Base-by-base conservation (phyloP, 495 filamentous ascomycete species). In the Mytilinidion resinicola region DNA sequence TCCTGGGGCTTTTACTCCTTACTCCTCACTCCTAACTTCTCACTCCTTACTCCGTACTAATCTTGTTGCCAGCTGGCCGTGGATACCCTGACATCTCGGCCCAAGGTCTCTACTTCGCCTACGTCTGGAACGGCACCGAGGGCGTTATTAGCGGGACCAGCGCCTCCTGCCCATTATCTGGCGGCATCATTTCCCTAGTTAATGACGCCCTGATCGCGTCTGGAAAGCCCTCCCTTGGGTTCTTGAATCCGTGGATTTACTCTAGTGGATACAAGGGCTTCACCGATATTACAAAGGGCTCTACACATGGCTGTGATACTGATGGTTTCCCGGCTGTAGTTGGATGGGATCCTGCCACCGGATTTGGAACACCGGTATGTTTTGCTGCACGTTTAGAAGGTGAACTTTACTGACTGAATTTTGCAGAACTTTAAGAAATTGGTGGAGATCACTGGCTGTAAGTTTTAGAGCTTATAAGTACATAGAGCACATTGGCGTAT, bases 241-340 rank as follows among this genome's bases (percentile, higher is more conserved):
- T 70, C 61, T 60, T 75, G 54, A 75, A 75, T 52, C 72, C 72
- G 0, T 73, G 67, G 70, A 39, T 75, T 0, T 75, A 75, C 57
- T 52, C 47, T 12, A 63, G 51, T 35, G 71, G 56, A 4, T 67
- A 68, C 56, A 63, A 60, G 53, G 71, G 63, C n/a, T 60, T 74
- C 37, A 71, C 53, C 2, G 72, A 74, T 59, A 67, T 73, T 48
- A 60, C 56, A 1, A 68, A 51, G 19, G 72, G 72, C 1, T 56
- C 46, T 21, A 21, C 61, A 3, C 56, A 63, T 56, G 72, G 72
- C 0, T 74, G 72, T 51, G 62, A 64, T 41, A 41, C 33, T 0
- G 48, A 60, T 46, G 72, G 70, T 0, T 75, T 75, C 55, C 65
- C 66, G 15, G 66, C 65, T 1, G 41, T 54, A 35, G 38, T 44